Evolutionary conservation across 2,329 filamentous ascomycete genomes (phyloP), one percentile per base, ranked within the genome.

Genomic region (Fusarium veterinarium): DNA sequence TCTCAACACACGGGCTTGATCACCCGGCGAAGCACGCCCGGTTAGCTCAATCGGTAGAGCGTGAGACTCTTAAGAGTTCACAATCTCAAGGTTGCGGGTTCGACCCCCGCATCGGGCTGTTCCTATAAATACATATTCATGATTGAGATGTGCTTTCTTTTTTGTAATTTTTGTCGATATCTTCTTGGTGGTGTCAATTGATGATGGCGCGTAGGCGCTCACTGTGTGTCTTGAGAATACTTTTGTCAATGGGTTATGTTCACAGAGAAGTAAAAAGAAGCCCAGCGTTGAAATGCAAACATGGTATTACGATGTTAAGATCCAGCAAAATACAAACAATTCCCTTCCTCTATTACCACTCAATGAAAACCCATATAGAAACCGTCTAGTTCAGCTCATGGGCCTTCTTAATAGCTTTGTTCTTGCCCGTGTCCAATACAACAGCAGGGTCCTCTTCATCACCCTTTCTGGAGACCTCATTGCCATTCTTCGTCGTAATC

Each of bases 41-140:
- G 75, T 76, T 78, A 77, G 76, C 75, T 79, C 76, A 78, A 79
- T 79, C 78, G 77, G 77, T 90, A 91, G 89, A 91, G 89, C 89
- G 88, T 90, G 86, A 90, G 89, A 90, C 89, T 91, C 89, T 87
- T 87, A 87, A 11, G 75, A 78, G 77, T 76, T 72, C 76, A 61
- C 77, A 44, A 87, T 86, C 86, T 87, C 84, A 86, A 87, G 85
- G 84, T 83, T 87, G 84, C 83, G 85, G 85, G 87, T 88, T 87
- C 85, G 85, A 86, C 80, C 81, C 81, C 81, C 81, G 80, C 81
- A 80, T 82, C 78, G 80, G 80, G 81, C 80, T 81, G 42, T 81
- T 82, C 80, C 80, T 81, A 81, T 80, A 77, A 48, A 30, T 25
- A 55, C 59, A 37, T 20, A 58, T 48, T 60, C 60, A 61, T 53